Conservation (phyloP, 2,329 filamentous ascomycete species). For the Aspergillus oerlinghausenensis region DNA sequence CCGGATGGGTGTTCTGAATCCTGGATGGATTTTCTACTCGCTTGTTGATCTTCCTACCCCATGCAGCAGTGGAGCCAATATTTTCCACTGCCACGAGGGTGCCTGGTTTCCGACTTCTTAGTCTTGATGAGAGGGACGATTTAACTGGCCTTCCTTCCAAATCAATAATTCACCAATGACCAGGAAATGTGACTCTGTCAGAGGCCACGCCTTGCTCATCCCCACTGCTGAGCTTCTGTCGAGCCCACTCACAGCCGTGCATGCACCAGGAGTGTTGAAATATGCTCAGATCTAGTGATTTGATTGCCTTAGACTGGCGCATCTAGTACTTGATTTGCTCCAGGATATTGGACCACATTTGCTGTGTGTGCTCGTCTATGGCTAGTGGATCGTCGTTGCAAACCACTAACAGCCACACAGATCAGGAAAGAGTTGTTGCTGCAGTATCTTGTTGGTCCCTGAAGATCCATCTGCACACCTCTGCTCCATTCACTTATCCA, state of each 20-base stretch:
- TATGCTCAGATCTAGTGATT: background rate
- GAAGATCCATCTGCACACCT: background rate
- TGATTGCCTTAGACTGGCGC: background rate
- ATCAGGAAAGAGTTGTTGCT: background rate
- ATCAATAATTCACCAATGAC: slow-evolving; percentile 5
- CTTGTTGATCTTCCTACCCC: background rate
- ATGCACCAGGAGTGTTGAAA: background rate
- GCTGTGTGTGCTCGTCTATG: background rate
- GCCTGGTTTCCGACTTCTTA: slow-evolving; percentile 3
- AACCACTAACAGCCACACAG: background rate
- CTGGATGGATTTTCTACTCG: background rate
- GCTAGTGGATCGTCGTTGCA: background rate
- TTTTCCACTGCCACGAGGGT: slow-evolving; percentile 5
- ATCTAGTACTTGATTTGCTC: background rate
- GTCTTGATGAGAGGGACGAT: background rate
- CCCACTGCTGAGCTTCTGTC: background rate
- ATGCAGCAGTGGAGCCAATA: background rate
- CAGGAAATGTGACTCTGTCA: background rate
- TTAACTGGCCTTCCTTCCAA: slow-evolving; percentile 4
- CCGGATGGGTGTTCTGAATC: background rate
- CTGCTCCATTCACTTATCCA: background rate
- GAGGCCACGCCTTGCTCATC: background rate
- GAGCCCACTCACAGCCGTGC: background rate
- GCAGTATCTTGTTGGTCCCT: background rate
- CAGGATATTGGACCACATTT: background rate